Conservation (phyloP, 768 basidiomycete genomes). For the Trametes cingulata region DNA sequence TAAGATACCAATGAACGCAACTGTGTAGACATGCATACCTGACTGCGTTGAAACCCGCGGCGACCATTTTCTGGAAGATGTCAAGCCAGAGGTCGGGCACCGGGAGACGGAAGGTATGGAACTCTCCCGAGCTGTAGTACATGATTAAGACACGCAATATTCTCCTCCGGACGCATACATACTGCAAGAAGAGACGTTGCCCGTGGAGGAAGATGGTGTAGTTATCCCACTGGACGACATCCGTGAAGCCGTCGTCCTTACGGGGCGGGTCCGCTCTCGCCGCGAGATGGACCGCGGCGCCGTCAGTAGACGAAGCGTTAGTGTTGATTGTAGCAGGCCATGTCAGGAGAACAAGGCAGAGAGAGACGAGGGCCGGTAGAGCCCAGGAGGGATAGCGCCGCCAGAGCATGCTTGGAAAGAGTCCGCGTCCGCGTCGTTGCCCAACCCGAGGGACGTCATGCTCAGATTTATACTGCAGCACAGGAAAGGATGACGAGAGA, state of each 20-base stretch:
- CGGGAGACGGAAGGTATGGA: slow-evolving; percentile 81
- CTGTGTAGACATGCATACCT: slow-evolving; percentile 37
- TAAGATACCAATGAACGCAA: too few relatives aligned
- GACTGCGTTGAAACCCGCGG: slow-evolving; percentile 75
- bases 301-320: not conserved
- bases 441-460: not conserved
- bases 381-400: slow-evolving; percentile 17
- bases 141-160: not conserved
- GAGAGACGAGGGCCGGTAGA: slow-evolving; percentile 17
- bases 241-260: slow-evolving; percentile 33
- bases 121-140: slow-evolving; percentile 70
- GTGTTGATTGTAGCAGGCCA: slow-evolving; percentile 14
- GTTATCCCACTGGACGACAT: slow-evolving; percentile 58
- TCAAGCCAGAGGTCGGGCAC: slow-evolving; percentile 81
- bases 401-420: slow-evolving; percentile 9
- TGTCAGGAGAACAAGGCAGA: slow-evolving; percentile 16
- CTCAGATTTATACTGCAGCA: not conserved
- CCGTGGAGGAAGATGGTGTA: slow-evolving; percentile 70
- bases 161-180: not conserved
- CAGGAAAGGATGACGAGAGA: not conserved
- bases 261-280: slow-evolving; percentile 26
- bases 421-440: not conserved
- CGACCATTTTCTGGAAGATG: slow-evolving; percentile 79
- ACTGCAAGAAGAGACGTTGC: slow-evolving; percentile 75
- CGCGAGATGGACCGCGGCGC: not conserved